Conservation (phyloP, 2,329 filamentous ascomycete genomes). For the Aureobasidium uvarum region DNA sequence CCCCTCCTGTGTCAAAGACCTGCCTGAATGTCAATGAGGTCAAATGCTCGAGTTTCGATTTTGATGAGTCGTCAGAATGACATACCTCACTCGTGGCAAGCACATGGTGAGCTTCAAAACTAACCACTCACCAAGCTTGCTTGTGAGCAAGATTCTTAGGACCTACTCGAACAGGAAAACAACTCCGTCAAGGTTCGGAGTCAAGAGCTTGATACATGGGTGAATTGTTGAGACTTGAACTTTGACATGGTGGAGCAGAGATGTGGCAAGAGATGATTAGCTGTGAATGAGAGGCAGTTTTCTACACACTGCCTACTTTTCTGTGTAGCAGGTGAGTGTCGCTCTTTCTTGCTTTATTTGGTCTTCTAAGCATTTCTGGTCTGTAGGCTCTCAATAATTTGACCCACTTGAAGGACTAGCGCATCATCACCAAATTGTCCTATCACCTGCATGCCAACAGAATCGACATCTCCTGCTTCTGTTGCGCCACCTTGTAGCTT, state of each 20-base stretch:
- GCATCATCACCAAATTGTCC: constrained; percentile 79
- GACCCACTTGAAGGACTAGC: constrained; percentile 60
- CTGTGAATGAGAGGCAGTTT: not conserved
- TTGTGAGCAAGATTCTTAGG: not conserved
- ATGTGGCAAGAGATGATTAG: not conserved
- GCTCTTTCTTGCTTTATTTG: not conserved
- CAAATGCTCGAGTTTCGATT: not conserved
- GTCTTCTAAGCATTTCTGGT: not conserved
- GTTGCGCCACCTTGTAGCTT: constrained; percentile 27
- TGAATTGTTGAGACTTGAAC: not conserved
- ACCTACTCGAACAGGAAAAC: not conserved
- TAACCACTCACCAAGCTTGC: not conserved
- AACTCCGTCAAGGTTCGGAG: not conserved
- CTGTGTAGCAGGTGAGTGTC: not conserved
- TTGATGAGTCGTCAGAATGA: constrained; percentile 6
- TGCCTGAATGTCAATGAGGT: not conserved
- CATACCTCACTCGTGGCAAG: not conserved
- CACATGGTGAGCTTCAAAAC: not conserved
- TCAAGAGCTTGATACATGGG: constrained; percentile 5
- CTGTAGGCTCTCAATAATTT: constrained; percentile 42
- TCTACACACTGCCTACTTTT: not conserved
- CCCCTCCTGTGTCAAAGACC: not conserved
- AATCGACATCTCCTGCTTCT: constrained; percentile 39
- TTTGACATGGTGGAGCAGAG: not conserved
- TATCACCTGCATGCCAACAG: constrained; percentile 69